Percentiles rank a stretch among this genome's conserved stretches.
These are phyloP conservation scores for Pythium angustatum DNA, from an alignment of 352 stramenopile species.

Conservation along the genomic window DNA sequence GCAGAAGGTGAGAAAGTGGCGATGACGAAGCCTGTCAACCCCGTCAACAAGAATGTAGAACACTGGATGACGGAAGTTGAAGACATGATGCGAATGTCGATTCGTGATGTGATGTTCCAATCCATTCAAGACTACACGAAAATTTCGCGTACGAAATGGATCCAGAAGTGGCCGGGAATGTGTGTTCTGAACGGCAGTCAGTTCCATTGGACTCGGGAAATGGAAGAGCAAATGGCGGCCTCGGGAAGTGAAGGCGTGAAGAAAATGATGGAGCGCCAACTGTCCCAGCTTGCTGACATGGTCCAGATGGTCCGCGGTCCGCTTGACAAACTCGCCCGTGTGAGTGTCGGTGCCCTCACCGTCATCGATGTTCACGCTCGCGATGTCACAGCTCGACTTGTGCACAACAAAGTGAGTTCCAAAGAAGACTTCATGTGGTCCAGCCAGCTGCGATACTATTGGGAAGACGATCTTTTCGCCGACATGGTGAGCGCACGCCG, in stretches of 20 bases:
- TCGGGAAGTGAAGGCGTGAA: slow-evolving; percentile 87
- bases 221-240: slow-evolving; percentile 86
- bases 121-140: slow-evolving; percentile 92
- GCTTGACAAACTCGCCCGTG: slow-evolving; percentile 89
- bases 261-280: slow-evolving; percentile 90
- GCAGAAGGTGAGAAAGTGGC: slow-evolving; percentile 90
- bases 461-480: slow-evolving; percentile 81
- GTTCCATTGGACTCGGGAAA: slow-evolving; percentile 95
- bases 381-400: slow-evolving; percentile 90
- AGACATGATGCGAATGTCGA: slow-evolving; percentile 90
- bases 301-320: slow-evolving; percentile 90
- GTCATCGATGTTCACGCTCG: slow-evolving; percentile 95
- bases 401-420: slow-evolving; percentile 78
- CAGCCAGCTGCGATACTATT: slow-evolving; percentile 95
- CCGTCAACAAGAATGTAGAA: slow-evolving; percentile 94
- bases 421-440: slow-evolving; percentile 95
- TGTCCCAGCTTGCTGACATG: slow-evolving; percentile 94
- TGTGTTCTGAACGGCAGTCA: slow-evolving; percentile 95
- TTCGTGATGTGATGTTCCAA: slow-evolving; percentile 91
- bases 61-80: slow-evolving; percentile 95
- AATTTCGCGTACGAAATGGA: slow-evolving; percentile 92
- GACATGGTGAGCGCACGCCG: slow-evolving; percentile 92
- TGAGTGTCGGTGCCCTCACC: slow-evolving; percentile 92
- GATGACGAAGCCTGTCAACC: slow-evolving; percentile 86
- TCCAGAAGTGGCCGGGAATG: slow-evolving; percentile 94